phyloP scores from a whole-genome alignment of 2,329 filamentous ascomycete genomes.

The Ophiostoma montium region DNA sequence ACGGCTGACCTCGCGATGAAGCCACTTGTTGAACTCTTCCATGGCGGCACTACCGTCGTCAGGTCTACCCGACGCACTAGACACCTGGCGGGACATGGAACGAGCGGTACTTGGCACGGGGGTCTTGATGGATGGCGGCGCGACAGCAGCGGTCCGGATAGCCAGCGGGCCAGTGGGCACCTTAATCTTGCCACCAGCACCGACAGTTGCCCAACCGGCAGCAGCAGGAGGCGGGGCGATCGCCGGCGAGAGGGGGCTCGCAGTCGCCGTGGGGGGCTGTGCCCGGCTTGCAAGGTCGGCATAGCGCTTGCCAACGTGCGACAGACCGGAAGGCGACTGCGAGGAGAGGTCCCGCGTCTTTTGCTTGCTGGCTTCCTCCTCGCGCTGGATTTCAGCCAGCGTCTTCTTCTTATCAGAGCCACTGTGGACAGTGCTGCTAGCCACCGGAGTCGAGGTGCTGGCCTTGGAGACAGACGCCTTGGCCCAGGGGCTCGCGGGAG shows the following conservation, averaged over 20 bases:
- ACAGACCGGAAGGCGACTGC: conserved; percentile 22
- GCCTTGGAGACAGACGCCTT: conserved; percentile 43
- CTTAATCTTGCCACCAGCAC: conserved; percentile 85
- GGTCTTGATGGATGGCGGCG: conserved; percentile 24
- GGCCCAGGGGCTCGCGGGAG: conserved; percentile 47
- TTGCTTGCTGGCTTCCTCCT: conserved; percentile 83
- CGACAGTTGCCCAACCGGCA: conserved; percentile 82
- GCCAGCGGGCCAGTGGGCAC: conserved; percentile 46
- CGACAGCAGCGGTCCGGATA: conserved; percentile 30
- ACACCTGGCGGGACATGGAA: conserved; percentile 11
- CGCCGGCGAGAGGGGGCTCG: conserved; percentile 19
- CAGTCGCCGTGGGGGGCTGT: conserved; percentile 20
- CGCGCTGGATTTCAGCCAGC: conserved; percentile 87
- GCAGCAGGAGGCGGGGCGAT: conserved; percentile 24
- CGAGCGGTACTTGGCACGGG: conserved; percentile 16
- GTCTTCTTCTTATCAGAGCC: conserved; percentile 58
- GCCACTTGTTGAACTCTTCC: conserved; percentile 93
- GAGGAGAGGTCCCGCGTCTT: conserved; percentile 41
- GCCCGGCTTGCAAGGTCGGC: conserved; percentile 83
- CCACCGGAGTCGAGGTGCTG: conserved; percentile 14
- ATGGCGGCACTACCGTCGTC: conserved; percentile 40
- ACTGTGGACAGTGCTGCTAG: conserved; percentile 19
- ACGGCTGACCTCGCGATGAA: conserved; percentile 61
- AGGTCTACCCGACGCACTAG: conserved; percentile 31
- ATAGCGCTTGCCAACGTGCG: conserved; percentile 59